These are phyloP conservation scores for Metschnikowia lochheadii DNA, from an alignment of 805 yeast species.

Conservation along the genomic window DNA sequence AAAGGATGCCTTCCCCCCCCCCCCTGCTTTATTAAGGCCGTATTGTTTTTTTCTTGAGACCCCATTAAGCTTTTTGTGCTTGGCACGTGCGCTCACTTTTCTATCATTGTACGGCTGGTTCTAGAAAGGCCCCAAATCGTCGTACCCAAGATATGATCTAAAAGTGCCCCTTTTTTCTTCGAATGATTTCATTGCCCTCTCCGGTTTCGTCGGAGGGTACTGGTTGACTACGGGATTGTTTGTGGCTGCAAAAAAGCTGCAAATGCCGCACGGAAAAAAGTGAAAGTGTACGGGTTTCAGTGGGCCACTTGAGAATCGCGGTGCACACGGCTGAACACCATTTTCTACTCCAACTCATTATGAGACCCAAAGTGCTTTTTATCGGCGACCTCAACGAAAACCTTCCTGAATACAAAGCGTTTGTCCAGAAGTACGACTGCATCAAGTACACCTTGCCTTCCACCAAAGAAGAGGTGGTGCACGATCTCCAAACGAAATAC, in stretches of 20 bases:
- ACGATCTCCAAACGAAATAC: slow-evolving; percentile 39
- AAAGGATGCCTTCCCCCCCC: background rate
- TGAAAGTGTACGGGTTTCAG: slow-evolving; percentile 1
- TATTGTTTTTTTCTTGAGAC: background rate
- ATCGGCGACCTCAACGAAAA: slow-evolving; percentile 47
- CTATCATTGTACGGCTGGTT: background rate
- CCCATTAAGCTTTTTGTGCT: background rate
- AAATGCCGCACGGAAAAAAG: background rate
- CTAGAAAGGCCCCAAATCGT: too few relatives aligned
- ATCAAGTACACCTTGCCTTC: slow-evolving; percentile 36
- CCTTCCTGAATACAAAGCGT: slow-evolving; percentile 43
- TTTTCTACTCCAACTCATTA: background rate
- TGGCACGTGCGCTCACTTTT: background rate
- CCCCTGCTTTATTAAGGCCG: background rate
- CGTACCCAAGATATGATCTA: too few relatives aligned
- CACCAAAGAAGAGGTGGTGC: slow-evolving; percentile 38
- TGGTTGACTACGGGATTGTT: too few relatives aligned
- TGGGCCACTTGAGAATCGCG: background rate
- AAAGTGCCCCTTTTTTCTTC: too few relatives aligned
- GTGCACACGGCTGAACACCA: background rate
- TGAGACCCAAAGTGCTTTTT: slow-evolving; percentile 38
- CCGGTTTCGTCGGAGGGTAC: too few relatives aligned
- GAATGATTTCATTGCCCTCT: too few relatives aligned
- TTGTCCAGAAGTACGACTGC: slow-evolving; percentile 37
- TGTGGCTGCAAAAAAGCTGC: slow-evolving; percentile 4